Base-by-base conservation (phyloP, 2,329 filamentous ascomycete species). In the Beauveria varroae region DNA sequence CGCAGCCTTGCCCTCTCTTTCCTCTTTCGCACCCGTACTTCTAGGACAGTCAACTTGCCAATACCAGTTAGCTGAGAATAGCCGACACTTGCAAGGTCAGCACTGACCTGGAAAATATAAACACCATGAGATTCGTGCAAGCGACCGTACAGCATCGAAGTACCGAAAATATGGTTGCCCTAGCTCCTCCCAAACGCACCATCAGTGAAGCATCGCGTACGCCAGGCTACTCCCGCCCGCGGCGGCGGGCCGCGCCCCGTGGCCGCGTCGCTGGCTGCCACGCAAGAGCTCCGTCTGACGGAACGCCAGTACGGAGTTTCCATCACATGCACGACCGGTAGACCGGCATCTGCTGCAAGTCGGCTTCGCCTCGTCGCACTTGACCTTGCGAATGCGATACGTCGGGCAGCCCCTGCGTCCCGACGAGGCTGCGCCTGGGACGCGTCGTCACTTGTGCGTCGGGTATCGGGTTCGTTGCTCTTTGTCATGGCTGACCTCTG, bases 301-400 rank as follows among this genome's bases (percentile, higher is more conserved):
- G 24, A 57, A 57, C 8, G 60, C 46, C 37, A 57, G 34, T 5
- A n/a, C 44, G 9, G 37, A 51, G 20, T 57, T 57, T 3, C 53
- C 53, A 28, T 62, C 53, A 47, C 60, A 62, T 28, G 24, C 22
- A 9, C 60, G 52, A 12, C 53, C 53, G 26, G 44, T 61, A 24
- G 52, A 43, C 46, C 16, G 41, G 24, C 52, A 55, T 24, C 26
- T 41, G 30, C 10, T 22, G 47, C 52, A 61, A 5, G 30, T 24
- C 16, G 53, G 44, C 44, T 41, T 57, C 44, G 44, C 55, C 44
- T 50, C 55, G 30, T 57, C 44, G 55, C 55, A 50, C 20, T 62
- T 62, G 46, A 62, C 46, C 53, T 57, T 62, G 44, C 53, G 52
- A 24, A 46, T 57, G 52, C 52, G 52, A 57, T 53, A 62, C 30